Base-by-base conservation (phyloP, 202 grass and related monocot species). In the Hordeum pubiflorum region DNA sequence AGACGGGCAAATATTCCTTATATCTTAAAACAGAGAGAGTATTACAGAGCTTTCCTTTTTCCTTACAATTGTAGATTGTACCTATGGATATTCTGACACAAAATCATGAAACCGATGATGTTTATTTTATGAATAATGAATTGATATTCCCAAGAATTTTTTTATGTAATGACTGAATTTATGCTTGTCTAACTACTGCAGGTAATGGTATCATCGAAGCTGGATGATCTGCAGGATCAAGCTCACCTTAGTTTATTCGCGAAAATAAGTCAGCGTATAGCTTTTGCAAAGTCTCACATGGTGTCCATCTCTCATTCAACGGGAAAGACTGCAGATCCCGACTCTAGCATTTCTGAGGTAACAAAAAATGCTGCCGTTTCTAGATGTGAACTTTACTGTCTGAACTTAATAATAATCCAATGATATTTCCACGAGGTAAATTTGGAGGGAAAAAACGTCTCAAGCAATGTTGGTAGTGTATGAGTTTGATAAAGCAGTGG, bases 161-260 rank as follows among this genome's bases (percentile, higher is more conserved):
- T 26, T 72, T 48, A 4, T 34, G 22, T 62, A 12, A 46, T 72
- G 24, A 46, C 7, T 17, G 7, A 41, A 44, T 11, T 18, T 8
- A 0, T 9, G 69, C 13, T 85, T 57, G 70, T 70, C 78, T 72
- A 3, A 36, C 10, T 87, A 61, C 54, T 86, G 32, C 77, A 97
- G 94, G 91, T 97, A 59, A 83, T 89, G 84, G 79, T 88, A 67
- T 91, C 94, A 62, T 90, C 94, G 36, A 89, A 92, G 87, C 75
- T 93, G 46, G 88, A 94, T 81, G 85, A 91, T 94, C 68, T 58
- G 4, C 79, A 67, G 57, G 87, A 91, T 84, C 26, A 75, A 41
- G 81, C 68, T 78, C 74, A 63, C 69, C 73, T 58, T 48, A 59
- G 46, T 86, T 69, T 97, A 65, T 93, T 93, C 21, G 63, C 83